These are phyloP conservation scores for Syzygium grande DNA, from an alignment of 345 rosid species.

Conservation along the genomic window DNA sequence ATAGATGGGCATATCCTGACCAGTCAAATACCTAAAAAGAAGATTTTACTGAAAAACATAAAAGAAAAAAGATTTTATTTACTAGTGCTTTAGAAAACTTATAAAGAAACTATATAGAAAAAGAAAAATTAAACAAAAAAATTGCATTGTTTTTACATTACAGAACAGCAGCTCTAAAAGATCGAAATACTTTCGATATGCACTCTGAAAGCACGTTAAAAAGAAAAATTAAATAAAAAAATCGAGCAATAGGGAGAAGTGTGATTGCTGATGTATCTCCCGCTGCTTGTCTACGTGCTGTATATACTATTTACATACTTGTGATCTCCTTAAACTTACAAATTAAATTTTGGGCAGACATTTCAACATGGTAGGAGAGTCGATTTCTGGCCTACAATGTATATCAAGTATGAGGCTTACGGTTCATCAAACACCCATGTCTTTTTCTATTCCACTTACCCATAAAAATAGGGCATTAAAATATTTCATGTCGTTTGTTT, in stretches of 20 bases:
- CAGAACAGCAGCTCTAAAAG: neutral
- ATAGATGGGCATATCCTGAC: no score
- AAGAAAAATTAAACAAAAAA: no score
- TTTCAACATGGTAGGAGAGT: accelerated
- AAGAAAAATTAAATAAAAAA: neutral
- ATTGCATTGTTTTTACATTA: no score
- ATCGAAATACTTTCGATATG: neutral
- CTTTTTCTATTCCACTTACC: neutral
- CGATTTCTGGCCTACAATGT: neutral
- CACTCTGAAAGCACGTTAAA: neutral
- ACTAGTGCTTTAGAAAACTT: neutral
- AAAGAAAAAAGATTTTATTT: neutral
- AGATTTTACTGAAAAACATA: neutral
- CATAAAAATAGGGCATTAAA: neutral
- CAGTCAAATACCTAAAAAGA: no score
- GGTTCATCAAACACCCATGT: no score
- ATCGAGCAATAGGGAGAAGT: neutral
- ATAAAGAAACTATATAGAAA: neutral
- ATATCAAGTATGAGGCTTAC: neutral
- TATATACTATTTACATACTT: neutral
- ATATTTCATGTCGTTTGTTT: neutral
- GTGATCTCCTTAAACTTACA: neutral
- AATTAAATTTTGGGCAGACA: accelerated
- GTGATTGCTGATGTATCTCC: accelerated
- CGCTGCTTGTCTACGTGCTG: neutral